These are phyloP conservation scores for Trichoderma aggressivum DNA, from an alignment of 2,329 filamentous ascomycete species.

Conservation along the genomic window DNA sequence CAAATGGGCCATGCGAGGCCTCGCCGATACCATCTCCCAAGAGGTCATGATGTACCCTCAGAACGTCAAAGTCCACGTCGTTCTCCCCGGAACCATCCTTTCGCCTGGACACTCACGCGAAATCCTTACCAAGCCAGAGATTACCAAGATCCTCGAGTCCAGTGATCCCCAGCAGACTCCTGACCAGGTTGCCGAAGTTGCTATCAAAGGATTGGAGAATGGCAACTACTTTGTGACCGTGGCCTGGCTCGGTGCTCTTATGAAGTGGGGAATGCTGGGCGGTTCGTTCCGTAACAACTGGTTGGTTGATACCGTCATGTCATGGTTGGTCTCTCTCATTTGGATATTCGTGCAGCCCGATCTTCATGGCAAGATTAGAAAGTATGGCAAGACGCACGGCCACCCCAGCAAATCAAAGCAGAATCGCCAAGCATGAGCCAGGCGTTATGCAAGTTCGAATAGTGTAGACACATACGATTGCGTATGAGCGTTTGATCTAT, in stretches of 20 bases:
- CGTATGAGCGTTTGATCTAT: background rate
- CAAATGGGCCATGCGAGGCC: conserved; percentile 78
- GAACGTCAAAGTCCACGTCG: conserved; percentile 73
- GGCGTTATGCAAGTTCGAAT: background rate
- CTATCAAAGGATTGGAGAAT: conserved; percentile 72
- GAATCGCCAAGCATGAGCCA: background rate
- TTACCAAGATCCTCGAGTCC: conserved; percentile 77
- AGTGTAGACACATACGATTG: background rate
- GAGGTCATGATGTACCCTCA: conserved; percentile 86
- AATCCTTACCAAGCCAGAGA: conserved; percentile 71
- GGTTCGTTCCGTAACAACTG: conserved; percentile 56
- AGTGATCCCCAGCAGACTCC: conserved; percentile 77
- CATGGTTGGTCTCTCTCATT: conserved; percentile 50
- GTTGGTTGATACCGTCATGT: conserved; percentile 57
- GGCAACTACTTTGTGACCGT: conserved; percentile 80
- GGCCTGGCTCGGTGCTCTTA: conserved; percentile 65
- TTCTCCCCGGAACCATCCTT: conserved; percentile 81
- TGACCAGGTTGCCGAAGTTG: conserved; percentile 67
- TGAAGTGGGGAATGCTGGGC: conserved; percentile 62
- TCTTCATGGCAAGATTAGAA: conserved; percentile 55
- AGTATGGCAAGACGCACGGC: conserved; percentile 55
- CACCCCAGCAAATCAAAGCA: conserved; percentile 51
- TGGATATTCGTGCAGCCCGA: conserved; percentile 58
- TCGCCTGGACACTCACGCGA: conserved; percentile 73
- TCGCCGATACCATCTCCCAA: conserved; percentile 79